Conservation (phyloP, 1,284 basidiomycete species). For the Chalciporus sp. region DNA sequence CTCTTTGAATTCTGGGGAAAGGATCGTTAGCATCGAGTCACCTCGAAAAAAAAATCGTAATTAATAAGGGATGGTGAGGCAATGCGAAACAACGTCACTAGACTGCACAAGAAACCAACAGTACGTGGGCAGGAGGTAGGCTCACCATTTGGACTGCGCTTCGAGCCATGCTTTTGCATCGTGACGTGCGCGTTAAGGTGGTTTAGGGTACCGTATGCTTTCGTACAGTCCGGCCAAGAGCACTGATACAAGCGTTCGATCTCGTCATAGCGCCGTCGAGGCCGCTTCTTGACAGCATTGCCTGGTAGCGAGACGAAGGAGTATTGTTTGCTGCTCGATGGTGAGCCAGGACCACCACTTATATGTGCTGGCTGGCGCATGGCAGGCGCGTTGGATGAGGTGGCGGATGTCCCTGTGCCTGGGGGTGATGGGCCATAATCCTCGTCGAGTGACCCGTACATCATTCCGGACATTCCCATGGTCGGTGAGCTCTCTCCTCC, state of each 20-base stretch:
- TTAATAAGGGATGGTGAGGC: background rate
- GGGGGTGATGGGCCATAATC: slow-evolving; percentile 59
- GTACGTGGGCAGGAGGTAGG: slow-evolving; percentile 8
- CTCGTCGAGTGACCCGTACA: slow-evolving; percentile 46
- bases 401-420: slow-evolving; percentile 57
- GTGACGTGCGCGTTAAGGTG: slow-evolving; percentile 92
- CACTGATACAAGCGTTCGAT: slow-evolving; percentile 91
- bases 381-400: slow-evolving; percentile 42
- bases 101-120: no score
- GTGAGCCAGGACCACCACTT: slow-evolving; percentile 24
- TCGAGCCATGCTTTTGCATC: slow-evolving; percentile 89
- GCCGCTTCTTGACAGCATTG: slow-evolving; percentile 80
- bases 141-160: slow-evolving; percentile 82
- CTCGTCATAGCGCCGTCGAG: slow-evolving; percentile 84
- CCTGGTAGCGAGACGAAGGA: slow-evolving; percentile 80
- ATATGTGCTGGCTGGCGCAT: slow-evolving; percentile 21
- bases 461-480: slow-evolving; percentile 38
- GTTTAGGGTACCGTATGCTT: slow-evolving; percentile 88
- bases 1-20: slow-evolving; percentile 88
- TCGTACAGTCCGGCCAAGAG: slow-evolving; percentile 80
- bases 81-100: background rate
- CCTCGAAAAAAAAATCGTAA: background rate
- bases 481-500: slow-evolving; percentile 38
- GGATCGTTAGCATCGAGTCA: slow-evolving; percentile 12
- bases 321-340: slow-evolving; percentile 65